Base-by-base conservation (phyloP, 257 asterid genomes). In the Solanum chilense region DNA sequence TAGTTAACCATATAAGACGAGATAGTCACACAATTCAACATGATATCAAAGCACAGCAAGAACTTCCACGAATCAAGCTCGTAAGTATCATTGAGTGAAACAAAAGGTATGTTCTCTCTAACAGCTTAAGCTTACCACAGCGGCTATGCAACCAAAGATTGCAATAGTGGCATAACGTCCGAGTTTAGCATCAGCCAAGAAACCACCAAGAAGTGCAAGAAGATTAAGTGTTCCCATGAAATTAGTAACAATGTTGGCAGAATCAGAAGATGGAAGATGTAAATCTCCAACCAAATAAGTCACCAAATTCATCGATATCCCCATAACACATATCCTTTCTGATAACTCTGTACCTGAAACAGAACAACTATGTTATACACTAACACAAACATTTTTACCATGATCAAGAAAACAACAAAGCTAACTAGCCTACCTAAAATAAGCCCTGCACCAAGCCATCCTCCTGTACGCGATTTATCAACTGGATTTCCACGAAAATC, bases 221-320 rank as follows among this genome's bases (percentile, higher is more conserved):
- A 96, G 94, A 83, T 96, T 96, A 74, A 96, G 95, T 45, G 98
- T 93, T 39, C 99, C 99, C 98, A 96, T 92, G 92, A 96, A 96
- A 56, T 96, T 94, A 4, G 97, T 96, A 84, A 96, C 99, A 47
- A 92, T 92, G 49, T 91, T 96, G 1, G 99, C 98, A 1, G 99
- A 96, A 81, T 89, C 89, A 1, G 99, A 92, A 0, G 99, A 89
- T 18, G 98, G 84, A 62, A 96, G 97, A 90, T 96, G 98, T 89
- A 96, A 83, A 7, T 71, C 87, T 88, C 99, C 99, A 20, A 94
- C 93, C 89, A 96, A 86, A 87, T 95, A 96, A 33, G 99, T 96
- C 87, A 96, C 99, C 89, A 96, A 12, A 74, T 96, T 96, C 98
- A 95, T 94, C 18, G 98, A 92, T 82, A 96, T 94, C 9, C 99